Evolutionary conservation across 2,329 filamentous ascomycete genomes (phyloP), one percentile per base, ranked within the genome.

Genomic region (Myriosclerotinia duriaeana): DNA sequence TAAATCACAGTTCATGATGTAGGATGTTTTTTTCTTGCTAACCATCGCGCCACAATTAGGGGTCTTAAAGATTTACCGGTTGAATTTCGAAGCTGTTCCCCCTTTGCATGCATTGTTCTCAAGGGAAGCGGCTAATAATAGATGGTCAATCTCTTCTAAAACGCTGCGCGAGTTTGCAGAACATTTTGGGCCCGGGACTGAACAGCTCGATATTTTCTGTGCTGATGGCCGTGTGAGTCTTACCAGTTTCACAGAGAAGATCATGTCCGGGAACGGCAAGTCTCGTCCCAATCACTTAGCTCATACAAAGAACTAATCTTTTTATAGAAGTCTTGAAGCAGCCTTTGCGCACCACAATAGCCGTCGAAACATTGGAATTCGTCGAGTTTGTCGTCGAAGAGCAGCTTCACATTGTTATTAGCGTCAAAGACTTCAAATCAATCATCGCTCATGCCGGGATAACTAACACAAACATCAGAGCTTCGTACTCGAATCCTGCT

Each of bases 221-320:
- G 87, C 90, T 64, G 85, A 89, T 56, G 87, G 80, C 12, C 80
- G 86, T 42, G 84, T 90, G 20, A 90, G 91, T 66, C 91, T 94
- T 72, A 91, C 90, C 36, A 93, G 90, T 74, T 93, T 91, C 73
- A 93, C 90, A 0, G 91, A 93, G 76, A 93, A 92, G 78, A 86
- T 89, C 11, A 84, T 87, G 66, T 89, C 87, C 71, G 87, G 88
- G 26, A 88, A 88, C 75, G 83, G 85, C 84, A 76, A 65, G 75
- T 68, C 11, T 7, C 14, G 22, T 53, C 38, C 6, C 42, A 12
- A 26, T 54, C 15, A 34, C 54, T 42, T 60, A 67, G 53, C 61
- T 69, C 60, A 73, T 62, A 52, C 67, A 22, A 64, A 64, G 38
- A 61, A 22, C 61, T 61, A 30, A 65, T 22, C 48, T n/a, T 34